phyloP scores from a whole-genome alignment of 768 basidiomycete species.

The Pisolithus marmoratus region DNA sequence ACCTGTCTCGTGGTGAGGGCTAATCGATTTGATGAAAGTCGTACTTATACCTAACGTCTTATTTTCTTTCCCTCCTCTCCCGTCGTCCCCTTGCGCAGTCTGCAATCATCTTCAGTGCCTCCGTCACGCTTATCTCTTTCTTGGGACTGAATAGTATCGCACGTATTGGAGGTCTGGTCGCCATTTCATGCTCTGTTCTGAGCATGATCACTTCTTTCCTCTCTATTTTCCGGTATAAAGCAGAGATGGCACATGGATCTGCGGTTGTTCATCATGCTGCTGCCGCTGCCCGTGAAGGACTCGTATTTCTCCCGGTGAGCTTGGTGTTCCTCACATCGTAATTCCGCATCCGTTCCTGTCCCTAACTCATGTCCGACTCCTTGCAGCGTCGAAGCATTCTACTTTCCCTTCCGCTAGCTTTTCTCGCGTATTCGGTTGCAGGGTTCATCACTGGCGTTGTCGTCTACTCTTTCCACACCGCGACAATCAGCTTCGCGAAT shows the following conservation, averaged over 20 bases:
- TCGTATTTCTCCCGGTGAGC: conserved; percentile 48
- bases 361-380: conserved; percentile 4
- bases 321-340: not conserved
- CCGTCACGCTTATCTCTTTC: conserved; percentile 75
- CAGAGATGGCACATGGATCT: conserved; percentile 51
- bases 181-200: conserved; percentile 61
- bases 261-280: conserved; percentile 31
- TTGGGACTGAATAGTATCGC: conserved; percentile 64
- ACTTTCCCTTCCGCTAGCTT: conserved; percentile 68
- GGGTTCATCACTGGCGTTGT: conserved; percentile 63
- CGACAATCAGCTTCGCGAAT: conserved; percentile 33
- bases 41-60: conserved; percentile 16
- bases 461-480: conserved; percentile 57
- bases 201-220: conserved; percentile 66
- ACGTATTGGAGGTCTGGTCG: conserved; percentile 60
- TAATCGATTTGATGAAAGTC: conserved; percentile 2
- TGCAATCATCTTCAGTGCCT: conserved; percentile 74
- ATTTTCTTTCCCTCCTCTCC: too few relatives aligned
- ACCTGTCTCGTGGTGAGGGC: conserved; percentile 55
- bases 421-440: conserved; percentile 64
- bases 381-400: conserved; percentile 47
- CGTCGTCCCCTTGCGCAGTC: conserved; percentile 41
- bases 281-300: conserved; percentile 44
- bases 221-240: conserved; percentile 65
- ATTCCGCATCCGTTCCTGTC: not conserved